Evolutionary conservation across 495 filamentous ascomycete species (phyloP).

Genomic region (Entonaema liquescens): DNA sequence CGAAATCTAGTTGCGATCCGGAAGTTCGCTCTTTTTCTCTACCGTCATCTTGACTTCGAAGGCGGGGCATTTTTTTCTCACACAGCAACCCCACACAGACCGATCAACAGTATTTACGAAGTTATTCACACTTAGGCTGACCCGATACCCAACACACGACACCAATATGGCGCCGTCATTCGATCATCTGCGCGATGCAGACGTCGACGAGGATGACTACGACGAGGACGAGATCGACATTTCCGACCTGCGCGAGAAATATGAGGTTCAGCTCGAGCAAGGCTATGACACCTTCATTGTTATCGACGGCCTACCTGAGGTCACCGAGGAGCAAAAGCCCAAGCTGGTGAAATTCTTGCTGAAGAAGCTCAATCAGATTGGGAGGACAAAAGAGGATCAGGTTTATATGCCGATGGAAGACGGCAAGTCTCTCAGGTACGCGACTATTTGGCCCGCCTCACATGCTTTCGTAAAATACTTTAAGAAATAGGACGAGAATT

Average conservation of each 20-base stretch:
- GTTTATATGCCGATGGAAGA: slow-evolving; percentile 93
- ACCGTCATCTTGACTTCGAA: slow-evolving; percentile 22
- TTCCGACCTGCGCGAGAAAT: slow-evolving; percentile 89
- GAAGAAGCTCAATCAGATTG: slow-evolving; percentile 86
- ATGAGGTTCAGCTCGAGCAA: slow-evolving; percentile 93
- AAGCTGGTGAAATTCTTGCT: slow-evolving; percentile 95
- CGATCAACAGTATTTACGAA: not conserved
- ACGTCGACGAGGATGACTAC: slow-evolving; percentile 87
- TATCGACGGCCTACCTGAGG: slow-evolving; percentile 89
- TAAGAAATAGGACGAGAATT: not conserved
- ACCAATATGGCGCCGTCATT: slow-evolving; percentile 68
- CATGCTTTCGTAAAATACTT: not conserved
- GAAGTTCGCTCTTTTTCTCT: not conserved
- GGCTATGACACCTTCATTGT: slow-evolving; percentile 96
- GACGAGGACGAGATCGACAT: slow-evolving; percentile 95
- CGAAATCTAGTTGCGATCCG: slow-evolving; percentile 11
- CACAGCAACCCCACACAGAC: slow-evolving; percentile 23
- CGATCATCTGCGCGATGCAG: slow-evolving; percentile 67
- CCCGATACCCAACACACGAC: not conserved
- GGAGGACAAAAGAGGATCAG: slow-evolving; percentile 82
- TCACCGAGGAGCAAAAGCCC: slow-evolving; percentile 81
- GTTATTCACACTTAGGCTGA: not conserved
- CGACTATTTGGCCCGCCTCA: not conserved
- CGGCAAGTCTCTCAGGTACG: slow-evolving; percentile 83
- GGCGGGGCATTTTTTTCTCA: slow-evolving; percentile 49